phyloP scores from a whole-genome alignment of 495 filamentous ascomycete genomes.

The Patellaria atrata region DNA sequence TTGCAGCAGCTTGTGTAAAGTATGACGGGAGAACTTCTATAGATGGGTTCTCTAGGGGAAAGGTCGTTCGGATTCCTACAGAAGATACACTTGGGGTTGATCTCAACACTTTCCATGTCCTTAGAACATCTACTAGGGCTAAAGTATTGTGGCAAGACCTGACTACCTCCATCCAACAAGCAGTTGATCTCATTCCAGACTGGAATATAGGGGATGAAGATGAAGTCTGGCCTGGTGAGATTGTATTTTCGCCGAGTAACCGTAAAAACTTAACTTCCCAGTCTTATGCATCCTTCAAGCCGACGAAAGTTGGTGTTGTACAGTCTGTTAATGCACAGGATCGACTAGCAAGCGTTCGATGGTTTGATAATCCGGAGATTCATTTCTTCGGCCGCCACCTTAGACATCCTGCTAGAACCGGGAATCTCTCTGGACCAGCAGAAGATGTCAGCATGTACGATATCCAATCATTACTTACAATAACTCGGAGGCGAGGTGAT shows the following conservation, averaged over 20 bases:
- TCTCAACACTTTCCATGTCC: conserved; percentile 39
- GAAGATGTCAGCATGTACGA: conserved; percentile 47
- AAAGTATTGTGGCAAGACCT: conserved; percentile 48
- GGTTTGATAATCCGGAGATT: conserved; percentile 35
- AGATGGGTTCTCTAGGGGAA: conserved; percentile 13
- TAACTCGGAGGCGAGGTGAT: conserved; percentile 34
- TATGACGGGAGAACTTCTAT: conserved; percentile 27
- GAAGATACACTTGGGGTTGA: conserved; percentile 41
- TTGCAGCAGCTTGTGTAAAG: conserved; percentile 32
- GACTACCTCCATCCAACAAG: conserved; percentile 31
- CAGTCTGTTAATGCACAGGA: conserved; percentile 40
- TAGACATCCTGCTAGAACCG: conserved; percentile 20
- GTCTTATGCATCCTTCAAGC: conserved; percentile 14
- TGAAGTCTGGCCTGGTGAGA: conserved; percentile 45
- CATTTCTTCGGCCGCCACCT: conserved; percentile 22
- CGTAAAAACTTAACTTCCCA: conserved; percentile 20
- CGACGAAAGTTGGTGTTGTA: conserved; percentile 41
- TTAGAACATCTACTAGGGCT: conserved; percentile 32
- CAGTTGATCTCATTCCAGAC: conserved; percentile 33
- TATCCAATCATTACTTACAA: conserved; percentile 29
- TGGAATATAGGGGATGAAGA: conserved; percentile 35
- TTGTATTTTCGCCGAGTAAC: conserved; percentile 36
- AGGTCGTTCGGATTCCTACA: conserved; percentile 31
- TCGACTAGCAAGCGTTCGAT: conserved; percentile 39
- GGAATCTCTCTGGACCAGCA: conserved; percentile 27